Evolutionary conservation across 306 rosid genomes (phyloP).

Genomic region (Begonia masoniana): DNA sequence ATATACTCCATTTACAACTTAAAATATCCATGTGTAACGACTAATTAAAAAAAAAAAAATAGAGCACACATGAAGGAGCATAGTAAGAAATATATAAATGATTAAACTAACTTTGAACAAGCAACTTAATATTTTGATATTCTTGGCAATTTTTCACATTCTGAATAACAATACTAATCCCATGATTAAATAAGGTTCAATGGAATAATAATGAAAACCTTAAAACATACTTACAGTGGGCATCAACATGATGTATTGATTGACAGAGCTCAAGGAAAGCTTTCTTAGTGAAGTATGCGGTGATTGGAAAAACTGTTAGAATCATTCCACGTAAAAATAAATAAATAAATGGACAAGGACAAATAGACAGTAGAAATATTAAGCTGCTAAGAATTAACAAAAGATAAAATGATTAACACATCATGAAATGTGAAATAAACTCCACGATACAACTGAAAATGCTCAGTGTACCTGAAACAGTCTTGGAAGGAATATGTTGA

Average conservation of each 20-base stretch:
- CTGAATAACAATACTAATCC: conserved; percentile 5
- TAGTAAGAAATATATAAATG: neutral
- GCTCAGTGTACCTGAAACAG: conserved; percentile 47
- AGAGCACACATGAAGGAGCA: too few relatives aligned
- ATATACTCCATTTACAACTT: too few relatives aligned
- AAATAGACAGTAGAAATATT: neutral
- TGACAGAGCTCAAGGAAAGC: conserved; percentile 90
- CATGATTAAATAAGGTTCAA: conserved; percentile 13
- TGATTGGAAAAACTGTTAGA: conserved; percentile 75
- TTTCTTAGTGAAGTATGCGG: conserved; percentile 76
- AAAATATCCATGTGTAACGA: too few relatives aligned
- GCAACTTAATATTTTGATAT: too few relatives aligned
- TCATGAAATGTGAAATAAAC: neutral
- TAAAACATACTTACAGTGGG: conserved; percentile 62
- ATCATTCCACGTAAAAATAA: neutral
- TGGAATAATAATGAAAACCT: conserved; percentile 8
- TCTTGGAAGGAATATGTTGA: conserved; percentile 76
- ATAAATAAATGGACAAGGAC: neutral
- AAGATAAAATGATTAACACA: neutral
- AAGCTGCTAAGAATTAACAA: neutral
- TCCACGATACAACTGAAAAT: neutral
- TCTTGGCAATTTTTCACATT: neutral
- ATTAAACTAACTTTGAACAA: neutral
- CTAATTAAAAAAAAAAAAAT: too few relatives aligned
- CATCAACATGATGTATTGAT: conserved; percentile 91